These are phyloP conservation scores for Penicillium ochrochloron DNA, from an alignment of 495 filamentous ascomycete genomes.

Conservation along the genomic window DNA sequence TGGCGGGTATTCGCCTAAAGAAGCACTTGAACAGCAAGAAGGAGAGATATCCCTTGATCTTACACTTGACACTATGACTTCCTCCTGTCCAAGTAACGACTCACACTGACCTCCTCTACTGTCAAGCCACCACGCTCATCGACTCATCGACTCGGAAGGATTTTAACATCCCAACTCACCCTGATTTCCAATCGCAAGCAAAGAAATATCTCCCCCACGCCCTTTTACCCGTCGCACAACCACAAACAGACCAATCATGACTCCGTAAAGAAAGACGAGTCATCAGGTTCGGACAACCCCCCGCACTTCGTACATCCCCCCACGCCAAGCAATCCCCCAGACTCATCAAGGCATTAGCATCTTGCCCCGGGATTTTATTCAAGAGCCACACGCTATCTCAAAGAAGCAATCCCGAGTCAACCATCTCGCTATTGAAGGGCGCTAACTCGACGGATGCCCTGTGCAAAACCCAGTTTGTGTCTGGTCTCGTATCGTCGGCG, in stretches of 20 bases:
- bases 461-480: not conserved
- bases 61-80: not conserved
- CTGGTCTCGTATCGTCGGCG: constrained; percentile 10
- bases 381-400: not conserved
- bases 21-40: not conserved
- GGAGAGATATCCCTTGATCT: not conserved
- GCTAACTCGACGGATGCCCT: not conserved
- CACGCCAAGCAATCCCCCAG: not conserved
- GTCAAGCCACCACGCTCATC: not conserved
- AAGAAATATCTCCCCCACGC: not conserved
- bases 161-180: not conserved
- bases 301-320: not conserved
- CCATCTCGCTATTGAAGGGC: not conserved
- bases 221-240: not conserved
- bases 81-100: not conserved
- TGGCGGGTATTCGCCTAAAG: not conserved
- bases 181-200: not conserved
- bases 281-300: not conserved
- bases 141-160: not conserved
- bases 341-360: not conserved
- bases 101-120: not conserved
- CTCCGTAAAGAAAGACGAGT: not conserved
- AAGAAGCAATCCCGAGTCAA: not conserved
- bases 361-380: not conserved
- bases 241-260: not conserved